Conservation (phyloP, 2,329 filamentous ascomycete species). For the Sporothrix variecibatus region DNA sequence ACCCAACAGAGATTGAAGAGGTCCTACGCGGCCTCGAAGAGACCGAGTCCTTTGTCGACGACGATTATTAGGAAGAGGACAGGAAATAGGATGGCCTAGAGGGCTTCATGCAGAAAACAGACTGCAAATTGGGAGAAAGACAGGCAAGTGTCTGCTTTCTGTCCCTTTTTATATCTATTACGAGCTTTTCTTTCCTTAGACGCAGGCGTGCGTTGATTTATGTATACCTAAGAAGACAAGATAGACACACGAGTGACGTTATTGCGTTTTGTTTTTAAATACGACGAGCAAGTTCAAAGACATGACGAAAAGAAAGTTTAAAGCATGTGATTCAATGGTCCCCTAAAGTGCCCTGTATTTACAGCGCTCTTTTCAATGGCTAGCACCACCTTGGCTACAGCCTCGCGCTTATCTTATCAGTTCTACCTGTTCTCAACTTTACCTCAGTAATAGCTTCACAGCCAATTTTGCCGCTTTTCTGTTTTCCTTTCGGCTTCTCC, state of each 20-base stretch:
- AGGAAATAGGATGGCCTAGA: not conserved
- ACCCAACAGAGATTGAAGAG: conserved; percentile 74
- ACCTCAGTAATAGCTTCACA: not conserved
- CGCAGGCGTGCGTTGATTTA: not conserved
- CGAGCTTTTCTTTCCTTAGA: not conserved
- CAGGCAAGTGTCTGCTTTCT: not conserved
- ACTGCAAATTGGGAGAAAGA: not conserved
- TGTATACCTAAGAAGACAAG: conserved; percentile 12
- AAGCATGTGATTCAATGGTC: not conserved
- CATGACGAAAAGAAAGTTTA: not conserved
- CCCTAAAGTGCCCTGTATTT: not conserved
- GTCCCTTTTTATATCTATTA: not conserved
- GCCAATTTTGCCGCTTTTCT: not conserved
- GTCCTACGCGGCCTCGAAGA: conserved; percentile 66
- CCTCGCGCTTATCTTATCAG: conserved; percentile 19
- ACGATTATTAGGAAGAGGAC: conserved; percentile 5
- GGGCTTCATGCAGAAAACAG: not conserved
- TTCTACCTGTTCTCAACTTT: not conserved
- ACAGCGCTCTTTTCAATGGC: not conserved
- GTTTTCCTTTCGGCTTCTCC: conserved; percentile 16
- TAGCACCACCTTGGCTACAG: not conserved
- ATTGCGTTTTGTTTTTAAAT: not conserved
- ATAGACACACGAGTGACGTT: conserved; percentile 19
- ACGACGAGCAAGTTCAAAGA: not conserved
- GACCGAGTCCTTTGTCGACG: conserved; percentile 52